Conservation (phyloP, 2,329 filamentous ascomycete genomes). For the Penicillium brasilianum region DNA sequence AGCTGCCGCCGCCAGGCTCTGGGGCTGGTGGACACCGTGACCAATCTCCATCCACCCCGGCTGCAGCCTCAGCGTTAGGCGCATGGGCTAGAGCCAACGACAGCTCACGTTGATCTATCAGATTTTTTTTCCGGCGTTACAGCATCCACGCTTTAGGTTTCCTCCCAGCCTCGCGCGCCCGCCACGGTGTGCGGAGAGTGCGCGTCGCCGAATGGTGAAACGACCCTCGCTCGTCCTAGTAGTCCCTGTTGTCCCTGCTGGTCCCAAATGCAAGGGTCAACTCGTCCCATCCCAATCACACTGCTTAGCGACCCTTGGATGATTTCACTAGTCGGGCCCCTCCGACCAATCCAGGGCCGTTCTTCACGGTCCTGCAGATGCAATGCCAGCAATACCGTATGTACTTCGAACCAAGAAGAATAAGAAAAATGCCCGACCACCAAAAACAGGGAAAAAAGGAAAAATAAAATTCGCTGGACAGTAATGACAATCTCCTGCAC, state of each 20-base stretch:
- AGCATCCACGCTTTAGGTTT: constrained; percentile 13
- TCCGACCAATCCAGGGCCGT: constrained; percentile 5
- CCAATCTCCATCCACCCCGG: constrained; percentile 14
- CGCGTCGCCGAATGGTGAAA: constrained; percentile 23
- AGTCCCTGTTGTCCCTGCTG: constrained; percentile 5
- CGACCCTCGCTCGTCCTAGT: constrained; percentile 1
- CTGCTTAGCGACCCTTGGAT: neutral
- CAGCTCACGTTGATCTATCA: constrained; percentile 39
- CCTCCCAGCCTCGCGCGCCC: constrained; percentile 11
- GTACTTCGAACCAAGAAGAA: neutral
- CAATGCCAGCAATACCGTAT: neutral
- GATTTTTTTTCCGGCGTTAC: constrained; percentile 26
- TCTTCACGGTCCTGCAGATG: constrained; percentile 8
- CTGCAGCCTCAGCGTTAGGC: constrained; percentile 26
- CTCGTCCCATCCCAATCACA: constrained; percentile 16
- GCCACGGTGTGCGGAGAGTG: constrained; percentile 21
- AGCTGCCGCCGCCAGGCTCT: constrained; percentile 30
- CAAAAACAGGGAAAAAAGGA: neutral
- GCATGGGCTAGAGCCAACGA: constrained; percentile 30
- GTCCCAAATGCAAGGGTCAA: constrained; percentile 17
- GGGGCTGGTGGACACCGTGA: constrained; percentile 6
- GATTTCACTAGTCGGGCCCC: neutral
- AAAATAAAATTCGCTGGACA: neutral
- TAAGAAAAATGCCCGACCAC: neutral
- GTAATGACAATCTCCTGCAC: neutral